Base-by-base conservation (phyloP, 2,329 filamentous ascomycete genomes). In the Ciborinia camelliae region DNA sequence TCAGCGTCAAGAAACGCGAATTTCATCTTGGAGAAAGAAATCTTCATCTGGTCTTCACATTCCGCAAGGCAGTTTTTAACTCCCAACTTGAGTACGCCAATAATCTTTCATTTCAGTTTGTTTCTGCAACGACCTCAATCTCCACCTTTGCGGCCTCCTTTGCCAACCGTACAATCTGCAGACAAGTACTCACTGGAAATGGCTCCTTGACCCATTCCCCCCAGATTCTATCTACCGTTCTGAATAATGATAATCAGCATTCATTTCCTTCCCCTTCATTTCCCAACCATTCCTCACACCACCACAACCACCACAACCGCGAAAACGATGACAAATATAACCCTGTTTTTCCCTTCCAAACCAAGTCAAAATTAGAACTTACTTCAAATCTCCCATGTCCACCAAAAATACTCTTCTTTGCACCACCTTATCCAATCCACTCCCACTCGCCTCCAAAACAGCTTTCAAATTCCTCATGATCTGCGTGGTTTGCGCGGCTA, bases 121-220 rank as follows among this genome's bases (percentile, higher is more conserved):
- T 55, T 63, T 63, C 50, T 37, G 61, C 61, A 26, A 63, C 41
- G 50, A 57, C 51, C 20, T 63, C 61, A 48, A 63, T 63, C 35
- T 63, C 61, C 12, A 57, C 39, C 39, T 37, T 57, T 57, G 61
- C 61, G 35, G 39, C 51, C 43, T 37, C 61, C n/a, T 63, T 63
- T 1, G 39, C 51, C 61, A 63, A 57, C 43, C 51, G 47, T 23
- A 63, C 61, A 28, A 63, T 35, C 23, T 63, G 51, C 32, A 63
- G 41, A 50, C 51, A 63, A 37, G 61, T 63, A 39, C 51, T 63
- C 23, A 63, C 61, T 18, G 61, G 51, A n/a, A 43, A 63, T 47
- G 61, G 61, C 10, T 57, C 41, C 32, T 63, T 63, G 15, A 58
- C 52, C 61, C 51, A 63, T 48, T 63, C 61, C 28, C 51, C 61